A percentile compares a stretch with the other conserved stretches of the same genome.
These are phyloP conservation scores for Fusarium pilosicola DNA, from an alignment of 2,329 filamentous ascomycete species.

Conservation along the genomic window DNA sequence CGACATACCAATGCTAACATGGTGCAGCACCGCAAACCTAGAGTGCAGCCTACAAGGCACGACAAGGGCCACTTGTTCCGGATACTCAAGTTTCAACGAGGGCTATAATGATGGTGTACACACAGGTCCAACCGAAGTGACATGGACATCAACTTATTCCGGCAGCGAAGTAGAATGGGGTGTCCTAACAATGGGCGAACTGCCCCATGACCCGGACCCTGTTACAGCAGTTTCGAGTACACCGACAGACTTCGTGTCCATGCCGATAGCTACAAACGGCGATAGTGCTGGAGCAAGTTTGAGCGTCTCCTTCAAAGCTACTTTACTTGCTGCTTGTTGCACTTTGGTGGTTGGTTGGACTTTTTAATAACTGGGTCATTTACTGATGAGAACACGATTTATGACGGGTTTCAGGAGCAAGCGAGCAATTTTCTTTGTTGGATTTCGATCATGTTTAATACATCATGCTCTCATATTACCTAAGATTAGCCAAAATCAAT, in stretches of 20 bases:
- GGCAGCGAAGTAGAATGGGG: constrained; percentile 57
- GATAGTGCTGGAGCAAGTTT: constrained; percentile 6
- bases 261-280: constrained; percentile 28
- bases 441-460: not conserved
- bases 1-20: constrained; percentile 2
- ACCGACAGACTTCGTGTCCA: constrained; percentile 26
- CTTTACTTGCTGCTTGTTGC: constrained; percentile 9
- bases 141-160: constrained; percentile 57
- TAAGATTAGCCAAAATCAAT: too few relatives aligned
- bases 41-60: constrained; percentile 55
- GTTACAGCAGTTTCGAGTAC: constrained; percentile 37
- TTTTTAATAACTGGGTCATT: not conserved
- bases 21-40: constrained; percentile 55
- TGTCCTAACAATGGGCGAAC: constrained; percentile 54
- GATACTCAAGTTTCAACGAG: constrained; percentile 57
- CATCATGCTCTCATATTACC: not conserved
- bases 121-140: constrained; percentile 56
- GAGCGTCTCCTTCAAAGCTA: not conserved
- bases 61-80: constrained; percentile 59
- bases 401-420: not conserved
- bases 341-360: constrained; percentile 7
- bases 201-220: constrained; percentile 46
- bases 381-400: constrained; percentile 2
- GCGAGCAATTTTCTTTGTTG: not conserved
- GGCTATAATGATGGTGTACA: constrained; percentile 52